Evolutionary conservation across 768 basidiomycete genomes (phyloP).

Genomic region (Podaxis sp.): DNA sequence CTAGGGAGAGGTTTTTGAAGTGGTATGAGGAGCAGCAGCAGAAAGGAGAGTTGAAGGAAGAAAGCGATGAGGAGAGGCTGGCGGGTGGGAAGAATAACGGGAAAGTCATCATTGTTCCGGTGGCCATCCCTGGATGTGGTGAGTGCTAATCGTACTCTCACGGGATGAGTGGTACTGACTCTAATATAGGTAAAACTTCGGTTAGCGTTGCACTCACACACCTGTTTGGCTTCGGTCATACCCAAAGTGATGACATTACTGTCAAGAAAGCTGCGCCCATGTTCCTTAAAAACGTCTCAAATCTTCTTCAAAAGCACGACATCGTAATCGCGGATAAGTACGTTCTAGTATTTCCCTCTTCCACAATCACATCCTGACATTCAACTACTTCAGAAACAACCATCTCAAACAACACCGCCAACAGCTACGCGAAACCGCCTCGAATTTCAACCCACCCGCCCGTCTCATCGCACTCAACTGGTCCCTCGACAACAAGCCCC

Average conservation of each 20-base stretch:
- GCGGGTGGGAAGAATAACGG: conserved; percentile 30
- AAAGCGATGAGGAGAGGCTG: conserved; percentile 17
- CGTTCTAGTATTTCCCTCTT: conserved; percentile 21
- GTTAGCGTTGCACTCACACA: conserved; percentile 75
- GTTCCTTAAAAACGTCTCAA: conserved; percentile 72
- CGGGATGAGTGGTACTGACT: conserved; percentile 14
- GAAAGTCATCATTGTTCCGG: conserved; percentile 83
- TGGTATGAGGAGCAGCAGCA: conserved; percentile 51
- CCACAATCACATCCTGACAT: not conserved
- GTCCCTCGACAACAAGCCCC: conserved; percentile 52
- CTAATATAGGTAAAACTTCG: conserved; percentile 77
- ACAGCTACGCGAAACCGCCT: conserved; percentile 57
- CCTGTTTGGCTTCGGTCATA: conserved; percentile 87
- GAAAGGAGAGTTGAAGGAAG: conserved; percentile 32
- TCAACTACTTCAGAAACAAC: conserved; percentile 62
- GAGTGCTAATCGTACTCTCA: conserved; percentile 26
- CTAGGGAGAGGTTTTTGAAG: conserved; percentile 72
- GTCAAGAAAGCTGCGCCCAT: conserved; percentile 67
- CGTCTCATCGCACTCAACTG: conserved; percentile 84
- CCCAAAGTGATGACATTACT: conserved; percentile 88
- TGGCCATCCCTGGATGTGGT: conserved; percentile 95
- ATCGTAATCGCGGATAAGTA: conserved; percentile 95
- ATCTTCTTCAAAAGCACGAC: conserved; percentile 57
- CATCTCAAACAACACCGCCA: conserved; percentile 80
- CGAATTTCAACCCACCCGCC: conserved; percentile 46